Conservation (phyloP, 1,284 basidiomycete species). For the Athelia psychrophila region DNA sequence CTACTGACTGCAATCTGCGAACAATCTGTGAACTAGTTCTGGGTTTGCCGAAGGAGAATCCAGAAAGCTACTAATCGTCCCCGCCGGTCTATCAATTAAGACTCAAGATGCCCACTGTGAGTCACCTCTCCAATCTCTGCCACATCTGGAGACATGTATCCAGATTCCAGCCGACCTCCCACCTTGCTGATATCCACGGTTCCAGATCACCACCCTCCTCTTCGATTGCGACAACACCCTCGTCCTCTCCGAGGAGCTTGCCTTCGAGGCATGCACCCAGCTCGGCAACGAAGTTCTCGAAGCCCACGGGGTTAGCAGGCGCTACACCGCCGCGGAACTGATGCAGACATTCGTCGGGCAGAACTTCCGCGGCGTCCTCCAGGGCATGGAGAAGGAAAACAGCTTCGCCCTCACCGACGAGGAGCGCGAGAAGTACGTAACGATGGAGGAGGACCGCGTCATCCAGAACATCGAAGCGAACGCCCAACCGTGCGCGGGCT, state of each 20-base stretch:
- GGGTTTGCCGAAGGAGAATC: too few relatives aligned
- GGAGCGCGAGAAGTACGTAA: conserved; percentile 18
- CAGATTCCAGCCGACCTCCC: too few relatives aligned
- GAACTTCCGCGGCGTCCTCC: conserved; percentile 26
- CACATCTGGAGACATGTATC: too few relatives aligned
- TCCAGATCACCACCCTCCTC: conserved; percentile 22
- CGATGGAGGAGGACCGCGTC: conserved; percentile 20
- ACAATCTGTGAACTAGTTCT: too few relatives aligned
- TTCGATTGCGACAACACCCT: conserved; percentile 27
- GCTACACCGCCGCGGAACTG: conserved; percentile 21
- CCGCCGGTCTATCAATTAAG: too few relatives aligned
- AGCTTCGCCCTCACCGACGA: conserved; percentile 13
- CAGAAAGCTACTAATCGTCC: too few relatives aligned
- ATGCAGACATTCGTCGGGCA: conserved; percentile 24
- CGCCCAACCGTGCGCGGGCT: conserved; percentile 17
- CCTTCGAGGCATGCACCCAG: conserved; percentile 23
- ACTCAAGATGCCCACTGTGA: too few relatives aligned
- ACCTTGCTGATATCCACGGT: too few relatives aligned
- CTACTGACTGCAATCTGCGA: too few relatives aligned
- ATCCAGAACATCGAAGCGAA: conserved; percentile 18
- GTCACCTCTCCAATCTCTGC: too few relatives aligned
- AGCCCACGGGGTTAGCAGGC: conserved; percentile 13
- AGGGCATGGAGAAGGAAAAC: conserved; percentile 18
- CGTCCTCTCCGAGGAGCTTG: conserved; percentile 21
- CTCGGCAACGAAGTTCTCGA: conserved; percentile 22